Conservation (phyloP, 179 eudicot genomes). For the Spergularia azorica region DNA sequence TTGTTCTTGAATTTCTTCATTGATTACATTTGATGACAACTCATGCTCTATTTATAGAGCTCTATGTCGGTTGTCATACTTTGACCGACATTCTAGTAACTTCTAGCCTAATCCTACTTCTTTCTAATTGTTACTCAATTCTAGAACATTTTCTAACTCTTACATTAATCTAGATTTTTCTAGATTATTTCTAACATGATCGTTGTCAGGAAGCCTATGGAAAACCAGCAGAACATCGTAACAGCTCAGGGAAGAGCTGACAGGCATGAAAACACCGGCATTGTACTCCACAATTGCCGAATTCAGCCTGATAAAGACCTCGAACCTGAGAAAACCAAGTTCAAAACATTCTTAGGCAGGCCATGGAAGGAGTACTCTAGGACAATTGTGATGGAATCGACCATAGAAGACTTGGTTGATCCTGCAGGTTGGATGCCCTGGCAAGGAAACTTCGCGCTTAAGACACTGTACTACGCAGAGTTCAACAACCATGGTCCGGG, state of each 20-base stretch:
- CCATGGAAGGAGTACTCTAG: slow-evolving; percentile 75
- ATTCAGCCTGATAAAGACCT: slow-evolving; percentile 47
- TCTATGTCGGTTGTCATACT: too few species aligned
- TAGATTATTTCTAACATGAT: too few species aligned
- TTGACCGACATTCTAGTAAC: too few species aligned
- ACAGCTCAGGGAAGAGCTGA: slow-evolving; percentile 75
- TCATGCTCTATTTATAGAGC: too few species aligned
- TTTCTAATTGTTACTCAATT: too few species aligned
- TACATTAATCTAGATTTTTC: too few species aligned
- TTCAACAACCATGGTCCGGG: slow-evolving; percentile 60
- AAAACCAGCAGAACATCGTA: slow-evolving; percentile 57
- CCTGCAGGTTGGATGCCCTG: slow-evolving; percentile 72
- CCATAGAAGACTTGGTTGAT: slow-evolving; percentile 45
- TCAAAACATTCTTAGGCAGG: slow-evolving; percentile 68
- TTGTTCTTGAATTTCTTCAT: too few species aligned
- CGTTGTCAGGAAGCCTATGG: slow-evolving; percentile 45
- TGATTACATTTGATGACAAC: too few species aligned
- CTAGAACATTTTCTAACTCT: too few species aligned
- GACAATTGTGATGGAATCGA: slow-evolving; percentile 69
- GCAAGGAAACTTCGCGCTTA: slow-evolving; percentile 55
- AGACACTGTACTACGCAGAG: slow-evolving; percentile 69
- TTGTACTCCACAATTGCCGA: slow-evolving; percentile 60
- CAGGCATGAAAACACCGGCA: slow-evolving; percentile 58
- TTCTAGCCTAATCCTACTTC: too few species aligned
- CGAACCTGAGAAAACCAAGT: slow-evolving; percentile 31